Evolutionary conservation across 495 filamentous ascomycete species (phyloP), one percentile per base, ranked within the genome.

Genomic region (Filosporella fistucella): DNA sequence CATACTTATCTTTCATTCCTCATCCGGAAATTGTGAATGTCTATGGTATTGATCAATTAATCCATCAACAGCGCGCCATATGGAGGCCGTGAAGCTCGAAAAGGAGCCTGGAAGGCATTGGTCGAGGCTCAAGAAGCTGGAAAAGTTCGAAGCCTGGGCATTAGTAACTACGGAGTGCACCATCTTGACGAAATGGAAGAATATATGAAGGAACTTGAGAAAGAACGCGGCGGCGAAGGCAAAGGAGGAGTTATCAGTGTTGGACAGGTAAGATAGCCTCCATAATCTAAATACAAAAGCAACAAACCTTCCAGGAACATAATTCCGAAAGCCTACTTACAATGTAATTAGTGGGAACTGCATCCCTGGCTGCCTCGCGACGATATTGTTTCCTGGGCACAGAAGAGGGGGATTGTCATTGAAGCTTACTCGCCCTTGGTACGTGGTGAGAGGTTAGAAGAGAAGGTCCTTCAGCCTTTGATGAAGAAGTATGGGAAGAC

Each of bases 371-470:
- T 85, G n/a, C 70, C 80, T 3, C 72, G 91, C 10, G 69, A 71
- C 6, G 86, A 93, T 55, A 84, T 97, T 23, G 80, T 81, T 10
- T 71, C 80, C 39, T 95, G 91, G 85, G 83, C 84, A 54, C 57
- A 72, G 47, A 70, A 80, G 58, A 70, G 83, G 23, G 79, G 80
- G 16, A 73, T 91, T 5, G 66, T 89, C 22, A 66, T 93, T 17
- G 74, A 95, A 68, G 91, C 89, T 1, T 95, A 94, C 60, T 82
- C 75, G 41, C 90, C 89, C 1, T 66, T 95, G 38, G 83, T 90
- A 1, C 74, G 84, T 54, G 82, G 76, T 1, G 67, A 78, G 49
- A 70, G 83, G 32, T 78, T 80, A 61, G 72, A 85, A 9, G 88
- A 93, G 50, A 74, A 75, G 12, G 57, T 74, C 3, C 58, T 93